Evolutionary conservation across 768 basidiomycete species (phyloP).

Genomic region (Rubroboletus satanas): DNA sequence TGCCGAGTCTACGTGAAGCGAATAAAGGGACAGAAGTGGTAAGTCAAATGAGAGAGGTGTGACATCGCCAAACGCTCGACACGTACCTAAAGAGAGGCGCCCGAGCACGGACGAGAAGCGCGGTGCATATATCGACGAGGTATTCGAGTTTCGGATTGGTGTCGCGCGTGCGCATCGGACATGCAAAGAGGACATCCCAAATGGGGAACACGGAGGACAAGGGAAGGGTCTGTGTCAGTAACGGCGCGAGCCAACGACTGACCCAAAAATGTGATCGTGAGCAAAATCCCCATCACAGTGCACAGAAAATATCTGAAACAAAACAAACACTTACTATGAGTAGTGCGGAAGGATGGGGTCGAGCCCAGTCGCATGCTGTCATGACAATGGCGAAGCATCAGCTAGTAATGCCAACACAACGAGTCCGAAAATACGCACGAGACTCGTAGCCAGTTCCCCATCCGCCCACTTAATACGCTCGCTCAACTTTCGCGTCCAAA

Average conservation of each 20-base stretch:
- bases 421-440: slow-evolving; percentile 41
- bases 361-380: slow-evolving; percentile 58
- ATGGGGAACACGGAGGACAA: slow-evolving; percentile 51
- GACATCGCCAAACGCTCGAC: neutral
- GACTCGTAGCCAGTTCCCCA: slow-evolving; percentile 50
- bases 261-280: neutral
- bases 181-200: slow-evolving; percentile 73
- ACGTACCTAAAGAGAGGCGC: slow-evolving; percentile 52
- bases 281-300: neutral
- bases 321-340: slow-evolving; percentile 56
- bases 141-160: slow-evolving; percentile 59
- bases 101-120: slow-evolving; percentile 61
- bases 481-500: slow-evolving; percentile 63
- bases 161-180: slow-evolving; percentile 49
- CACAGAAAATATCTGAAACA: neutral
- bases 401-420: neutral
- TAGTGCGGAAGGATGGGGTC: slow-evolving; percentile 74
- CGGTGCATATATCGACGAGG: slow-evolving; percentile 66
- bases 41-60: neutral
- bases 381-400: neutral
- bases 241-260: slow-evolving; percentile 72
- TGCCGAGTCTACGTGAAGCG: slow-evolving; percentile 45
- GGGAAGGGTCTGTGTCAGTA: slow-evolving; percentile 73
- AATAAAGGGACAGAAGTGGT: neutral
- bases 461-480: slow-evolving; percentile 62